Evolutionary conservation across 2,329 filamentous ascomycete genomes (phyloP).

Genomic region (Monosporascus cannonballus): DNA sequence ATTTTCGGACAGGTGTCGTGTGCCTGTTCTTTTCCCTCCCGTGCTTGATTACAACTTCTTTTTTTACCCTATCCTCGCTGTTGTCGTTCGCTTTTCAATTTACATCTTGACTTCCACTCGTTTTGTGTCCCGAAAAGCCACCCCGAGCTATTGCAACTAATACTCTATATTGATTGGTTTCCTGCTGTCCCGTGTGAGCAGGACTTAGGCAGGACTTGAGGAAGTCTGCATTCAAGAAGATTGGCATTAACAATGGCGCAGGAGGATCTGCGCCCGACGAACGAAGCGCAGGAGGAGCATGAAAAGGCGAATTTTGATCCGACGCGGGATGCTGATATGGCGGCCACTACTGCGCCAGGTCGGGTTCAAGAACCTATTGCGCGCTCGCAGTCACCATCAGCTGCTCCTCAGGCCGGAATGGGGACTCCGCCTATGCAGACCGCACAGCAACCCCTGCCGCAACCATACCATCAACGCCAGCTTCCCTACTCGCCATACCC

Average conservation of each 20-base stretch:
- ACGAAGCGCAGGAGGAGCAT: background rate
- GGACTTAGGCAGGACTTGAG: too few species aligned
- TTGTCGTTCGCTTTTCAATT: background rate
- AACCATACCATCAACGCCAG: conserved; percentile 13
- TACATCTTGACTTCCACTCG: too few species aligned
- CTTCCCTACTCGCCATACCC: conserved; percentile 12
- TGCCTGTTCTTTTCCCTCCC: background rate
- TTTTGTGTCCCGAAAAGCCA: too few species aligned
- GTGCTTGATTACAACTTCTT: background rate
- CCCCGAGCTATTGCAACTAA: too few species aligned
- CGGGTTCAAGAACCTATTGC: too few species aligned
- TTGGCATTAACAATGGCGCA: background rate
- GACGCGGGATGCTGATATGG: background rate
- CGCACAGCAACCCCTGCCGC: conserved; percentile 12
- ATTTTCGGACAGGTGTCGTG: background rate
- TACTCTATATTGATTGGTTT: too few species aligned
- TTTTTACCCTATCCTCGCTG: background rate
- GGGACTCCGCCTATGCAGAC: background rate
- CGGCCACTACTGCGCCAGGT: background rate
- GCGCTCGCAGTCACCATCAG: too few species aligned
- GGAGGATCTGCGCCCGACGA: background rate
- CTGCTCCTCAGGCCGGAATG: background rate
- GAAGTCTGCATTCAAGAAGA: background rate
- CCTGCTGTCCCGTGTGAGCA: too few species aligned
- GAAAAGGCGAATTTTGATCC: background rate